phyloP scores from a whole-genome alignment of 495 filamentous ascomycete species.

The Neurospora sp. region DNA sequence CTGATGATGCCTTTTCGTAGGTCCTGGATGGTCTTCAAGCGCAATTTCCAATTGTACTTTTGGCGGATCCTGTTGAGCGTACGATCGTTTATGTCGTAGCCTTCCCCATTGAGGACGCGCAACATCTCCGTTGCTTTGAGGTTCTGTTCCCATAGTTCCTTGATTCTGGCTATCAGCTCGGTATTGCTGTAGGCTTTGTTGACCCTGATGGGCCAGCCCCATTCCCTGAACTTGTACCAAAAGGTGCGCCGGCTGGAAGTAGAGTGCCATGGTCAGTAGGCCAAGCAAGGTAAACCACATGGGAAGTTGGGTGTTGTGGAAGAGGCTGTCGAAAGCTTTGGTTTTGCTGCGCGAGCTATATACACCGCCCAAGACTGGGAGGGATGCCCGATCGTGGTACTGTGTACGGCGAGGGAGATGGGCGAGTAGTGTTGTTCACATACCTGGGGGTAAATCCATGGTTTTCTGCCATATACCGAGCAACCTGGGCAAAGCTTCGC shows the following conservation, averaged over 20 bases:
- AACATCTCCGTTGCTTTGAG: slow-evolving; percentile 63
- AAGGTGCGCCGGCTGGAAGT: slow-evolving; percentile 56
- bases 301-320: slow-evolving; percentile 1
- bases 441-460: slow-evolving; percentile 61
- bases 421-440: slow-evolving; percentile 1
- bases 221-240: slow-evolving; percentile 64
- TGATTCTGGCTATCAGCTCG: slow-evolving; percentile 53
- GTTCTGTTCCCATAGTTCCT: slow-evolving; percentile 69
- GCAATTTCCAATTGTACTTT: slow-evolving; percentile 20
- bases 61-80: slow-evolving; percentile 34
- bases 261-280: slow-evolving; percentile 7
- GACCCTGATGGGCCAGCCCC: slow-evolving; percentile 68
- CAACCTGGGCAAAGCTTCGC: slow-evolving; percentile 57
- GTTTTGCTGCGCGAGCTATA: background rate
- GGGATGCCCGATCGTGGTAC: slow-evolving; percentile 9
- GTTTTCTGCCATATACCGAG: slow-evolving; percentile 48
- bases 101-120: slow-evolving; percentile 54
- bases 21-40: slow-evolving; percentile 53
- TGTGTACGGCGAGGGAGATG: slow-evolving; percentile 6
- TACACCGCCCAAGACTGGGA: background rate
- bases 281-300: background rate
- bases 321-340: background rate
- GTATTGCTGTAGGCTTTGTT: slow-evolving; percentile 59
- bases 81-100: slow-evolving; percentile 59
- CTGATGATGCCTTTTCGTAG: slow-evolving; percentile 48